These are phyloP conservation scores for Scheffersomyces lignosus DNA, from an alignment of 805 yeast species.

Conservation along the genomic window DNA sequence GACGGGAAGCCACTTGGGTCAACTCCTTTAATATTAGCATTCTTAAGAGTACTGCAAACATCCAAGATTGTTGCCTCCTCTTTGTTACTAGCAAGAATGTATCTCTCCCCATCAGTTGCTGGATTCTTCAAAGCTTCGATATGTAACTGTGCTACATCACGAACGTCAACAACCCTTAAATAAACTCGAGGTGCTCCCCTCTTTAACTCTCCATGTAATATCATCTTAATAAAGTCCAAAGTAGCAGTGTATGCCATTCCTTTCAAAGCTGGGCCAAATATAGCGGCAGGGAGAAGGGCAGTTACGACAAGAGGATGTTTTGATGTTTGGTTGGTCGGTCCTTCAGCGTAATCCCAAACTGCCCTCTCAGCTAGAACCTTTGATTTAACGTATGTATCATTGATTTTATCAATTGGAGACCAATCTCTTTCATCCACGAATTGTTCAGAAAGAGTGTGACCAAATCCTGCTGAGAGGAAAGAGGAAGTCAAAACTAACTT, in stretches of 20 bases:
- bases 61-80: no score
- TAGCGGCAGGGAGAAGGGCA: neutral
- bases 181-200: neutral
- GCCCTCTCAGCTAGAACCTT: constrained; percentile 7
- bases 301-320: neutral
- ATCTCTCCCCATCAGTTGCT: no score
- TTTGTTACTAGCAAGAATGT: no score
- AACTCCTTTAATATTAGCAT: no score
- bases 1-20: no score
- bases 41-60: no score
- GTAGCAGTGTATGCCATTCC: no score
- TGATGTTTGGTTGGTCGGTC: no score
- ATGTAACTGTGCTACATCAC: neutral
- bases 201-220: neutral
- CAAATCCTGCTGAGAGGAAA: constrained; percentile 10
- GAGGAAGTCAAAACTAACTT: constrained; percentile 7
- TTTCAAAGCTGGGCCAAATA: neutral
- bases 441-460: constrained; percentile 2
- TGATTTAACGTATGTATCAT: constrained; percentile 5
- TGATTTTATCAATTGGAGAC: constrained; percentile 1
- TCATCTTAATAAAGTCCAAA: neutral
- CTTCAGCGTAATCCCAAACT: constrained; percentile 8
- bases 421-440: no score
- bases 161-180: neutral
- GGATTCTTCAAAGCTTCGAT: neutral